A percentile compares a stretch with the other conserved stretches of the same genome.
These are phyloP conservation scores for Trametes elegans DNA, from an alignment of 768 basidiomycete species.

Conservation along the genomic window DNA sequence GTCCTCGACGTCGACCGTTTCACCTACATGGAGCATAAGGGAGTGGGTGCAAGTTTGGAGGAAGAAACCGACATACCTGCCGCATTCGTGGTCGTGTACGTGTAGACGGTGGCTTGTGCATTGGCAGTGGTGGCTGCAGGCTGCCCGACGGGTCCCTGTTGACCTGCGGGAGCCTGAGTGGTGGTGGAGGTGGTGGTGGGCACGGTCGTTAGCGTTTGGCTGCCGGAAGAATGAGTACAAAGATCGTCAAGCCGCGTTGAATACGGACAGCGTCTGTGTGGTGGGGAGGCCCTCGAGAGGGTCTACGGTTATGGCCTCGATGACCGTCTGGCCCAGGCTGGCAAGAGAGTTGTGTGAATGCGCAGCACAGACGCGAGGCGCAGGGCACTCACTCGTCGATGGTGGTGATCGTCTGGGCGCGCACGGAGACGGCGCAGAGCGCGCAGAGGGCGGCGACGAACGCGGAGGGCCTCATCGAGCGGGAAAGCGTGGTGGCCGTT, in stretches of 20 bases:
- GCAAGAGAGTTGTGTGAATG: conserved; percentile 1
- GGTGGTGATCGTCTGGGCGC: conserved; percentile 46
- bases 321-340: conserved; percentile 50
- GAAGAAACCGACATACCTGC: conserved; percentile 18
- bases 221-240: conserved; percentile 10
- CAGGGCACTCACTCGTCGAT: conserved; percentile 43
- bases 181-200: conserved; percentile 13
- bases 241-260: conserved; percentile 2
- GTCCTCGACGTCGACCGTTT: conserved; percentile 23
- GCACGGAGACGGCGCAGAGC: conserved; percentile 17
- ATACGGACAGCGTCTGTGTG: conserved; percentile 45
- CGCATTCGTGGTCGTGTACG: conserved; percentile 37
- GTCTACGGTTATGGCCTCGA: conserved; percentile 46
- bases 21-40: conserved; percentile 14
- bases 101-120: conserved; percentile 26
- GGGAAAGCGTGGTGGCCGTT: conserved; percentile 4
- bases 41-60: not conserved
- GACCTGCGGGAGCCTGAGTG: conserved; percentile 15
- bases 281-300: conserved; percentile 34
- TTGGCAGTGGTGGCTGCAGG: conserved; percentile 16
- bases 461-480: conserved; percentile 21
- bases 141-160: conserved; percentile 56
- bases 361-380: conserved; percentile 3
- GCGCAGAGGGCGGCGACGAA: conserved; percentile 21
- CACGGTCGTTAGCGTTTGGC: conserved; percentile 18